A percentile compares a stretch with the other conserved stretches of the same genome.
phyloP scores from a whole-genome alignment of 306 rosid genomes.

The Cucumis sativus region Cucumber_9930_V3 NC_026659.2:28987001-28987500 shows the following conservation, averaged over 20 bases:
- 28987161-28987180: too few relatives aligned
- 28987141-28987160: not conserved
- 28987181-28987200: not conserved
- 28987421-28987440: conserved; percentile 17
- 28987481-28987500: not conserved
- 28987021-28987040: not conserved
- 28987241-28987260: not conserved
- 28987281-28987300: not conserved
- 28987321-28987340: not conserved
- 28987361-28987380: conserved; percentile 68
- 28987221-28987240: too few relatives aligned
- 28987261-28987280: not conserved
- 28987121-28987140: not conserved
- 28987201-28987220: not conserved
- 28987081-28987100: not conserved
- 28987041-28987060: not conserved
- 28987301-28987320: not conserved
- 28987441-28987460: conserved; percentile 13
- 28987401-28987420: conserved; percentile 62
- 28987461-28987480: conserved; percentile 37
- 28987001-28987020: conserved; percentile 48
- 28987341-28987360: conserved; percentile 79
- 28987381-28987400: conserved; percentile 56
- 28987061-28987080: not conserved
- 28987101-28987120: not conserved